Evolutionary conservation across 139 green algal species (phyloP).

Genomic region (Eudorina sp.): DNA sequence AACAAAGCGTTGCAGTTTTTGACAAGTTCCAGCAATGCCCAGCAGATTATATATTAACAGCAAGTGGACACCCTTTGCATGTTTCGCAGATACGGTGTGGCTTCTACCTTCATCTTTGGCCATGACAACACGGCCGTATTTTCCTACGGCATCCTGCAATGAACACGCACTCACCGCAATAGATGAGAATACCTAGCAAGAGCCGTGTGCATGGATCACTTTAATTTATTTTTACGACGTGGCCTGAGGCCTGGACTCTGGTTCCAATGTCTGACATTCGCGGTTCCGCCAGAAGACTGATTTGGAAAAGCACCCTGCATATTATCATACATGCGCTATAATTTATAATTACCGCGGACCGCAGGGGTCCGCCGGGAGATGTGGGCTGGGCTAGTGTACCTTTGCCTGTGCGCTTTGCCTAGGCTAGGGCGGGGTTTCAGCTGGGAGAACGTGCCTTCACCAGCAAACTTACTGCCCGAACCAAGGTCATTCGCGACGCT

Average conservation of each 20-base stretch:
- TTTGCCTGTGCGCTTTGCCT: not conserved
- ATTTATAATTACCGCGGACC: not conserved
- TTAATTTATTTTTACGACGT: not conserved
- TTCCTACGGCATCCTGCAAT: too few species aligned
- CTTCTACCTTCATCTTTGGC: too few species aligned
- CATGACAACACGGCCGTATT: too few species aligned
- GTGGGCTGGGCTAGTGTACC: not conserved
- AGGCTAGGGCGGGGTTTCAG: not conserved
- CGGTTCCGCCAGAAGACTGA: not conserved
- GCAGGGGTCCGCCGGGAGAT: not conserved
- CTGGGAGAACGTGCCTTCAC: not conserved
- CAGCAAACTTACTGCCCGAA: not conserved
- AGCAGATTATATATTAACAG: too few species aligned
- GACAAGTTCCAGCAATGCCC: too few species aligned
- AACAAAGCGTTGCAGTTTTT: too few species aligned
- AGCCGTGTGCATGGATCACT: too few species aligned
- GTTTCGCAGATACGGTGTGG: too few species aligned
- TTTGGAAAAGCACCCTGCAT: not conserved
- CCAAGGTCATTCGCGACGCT: conserved; percentile 8
- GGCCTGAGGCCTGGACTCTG: not conserved
- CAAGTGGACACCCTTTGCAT: too few species aligned
- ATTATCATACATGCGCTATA: not conserved
- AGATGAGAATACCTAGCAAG: too few species aligned
- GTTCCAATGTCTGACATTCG: not conserved
- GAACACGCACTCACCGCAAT: too few species aligned